A percentile compares a stretch with the other conserved stretches of the same genome.
These are phyloP conservation scores for Vitis amurensis DNA, from an alignment of 164 flowering plant species.

Conservation along the genomic window DNA sequence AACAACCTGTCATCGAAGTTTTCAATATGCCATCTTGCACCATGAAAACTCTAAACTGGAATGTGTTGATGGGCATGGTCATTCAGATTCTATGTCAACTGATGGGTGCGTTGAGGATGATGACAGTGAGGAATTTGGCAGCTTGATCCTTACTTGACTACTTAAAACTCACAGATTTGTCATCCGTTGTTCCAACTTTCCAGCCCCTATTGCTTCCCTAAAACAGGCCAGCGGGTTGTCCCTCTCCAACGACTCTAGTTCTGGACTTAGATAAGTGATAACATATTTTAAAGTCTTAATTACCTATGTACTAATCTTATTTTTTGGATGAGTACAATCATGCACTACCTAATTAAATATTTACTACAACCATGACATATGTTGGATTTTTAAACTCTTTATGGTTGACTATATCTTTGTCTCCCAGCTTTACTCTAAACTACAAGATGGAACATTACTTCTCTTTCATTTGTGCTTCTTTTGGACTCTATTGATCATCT, in stretches of 20 bases:
- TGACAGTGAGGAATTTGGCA: conserved; percentile 72
- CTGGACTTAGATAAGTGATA: conserved; percentile 97
- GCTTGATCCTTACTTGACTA: conserved; percentile 92
- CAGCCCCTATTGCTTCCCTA: conserved; percentile 80
- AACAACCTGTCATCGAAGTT: conserved; percentile 62
- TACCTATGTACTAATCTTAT: not conserved
- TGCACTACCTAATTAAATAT: no score
- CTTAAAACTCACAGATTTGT: conserved; percentile 74
- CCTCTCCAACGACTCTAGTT: conserved; percentile 86
- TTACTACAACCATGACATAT: no score
- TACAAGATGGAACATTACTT: no score
- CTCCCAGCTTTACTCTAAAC: no score
- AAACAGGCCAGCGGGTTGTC: conserved; percentile 97
- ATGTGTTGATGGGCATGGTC: conserved; percentile 73
- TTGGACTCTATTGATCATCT: no score
- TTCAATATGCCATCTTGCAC: no score
- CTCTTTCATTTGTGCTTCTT: no score
- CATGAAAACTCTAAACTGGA: conserved; percentile 83
- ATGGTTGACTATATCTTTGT: no score
- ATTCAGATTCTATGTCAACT: conserved; percentile 53
- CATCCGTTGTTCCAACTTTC: conserved; percentile 82
- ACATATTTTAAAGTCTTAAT: no score
- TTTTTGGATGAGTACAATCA: not conserved
- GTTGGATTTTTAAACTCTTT: not conserved
- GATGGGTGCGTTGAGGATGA: conserved; percentile 61